These are phyloP conservation scores for Alternaria burnsii DNA, from an alignment of 2,329 filamentous ascomycete species.

Conservation along the genomic window DNA sequence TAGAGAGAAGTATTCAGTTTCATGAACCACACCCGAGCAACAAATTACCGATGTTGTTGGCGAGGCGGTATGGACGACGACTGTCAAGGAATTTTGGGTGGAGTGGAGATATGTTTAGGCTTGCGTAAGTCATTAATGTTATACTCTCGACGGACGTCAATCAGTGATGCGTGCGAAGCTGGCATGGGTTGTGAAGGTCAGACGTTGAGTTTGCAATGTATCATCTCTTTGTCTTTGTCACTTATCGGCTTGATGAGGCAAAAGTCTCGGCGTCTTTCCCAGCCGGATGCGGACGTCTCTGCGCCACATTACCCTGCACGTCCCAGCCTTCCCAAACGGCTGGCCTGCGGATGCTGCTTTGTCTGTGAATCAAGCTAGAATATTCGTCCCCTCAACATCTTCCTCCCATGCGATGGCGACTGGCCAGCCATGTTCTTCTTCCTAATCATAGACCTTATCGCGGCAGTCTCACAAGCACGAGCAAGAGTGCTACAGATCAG, in stretches of 20 bases:
- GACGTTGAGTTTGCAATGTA: not conserved
- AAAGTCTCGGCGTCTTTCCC: not conserved
- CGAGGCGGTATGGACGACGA: constrained; percentile 60
- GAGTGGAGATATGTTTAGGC: constrained; percentile 28
- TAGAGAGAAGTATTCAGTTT: constrained; percentile 50
- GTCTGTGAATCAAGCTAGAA: not conserved
- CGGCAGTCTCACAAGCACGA: not conserved
- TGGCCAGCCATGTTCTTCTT: not conserved
- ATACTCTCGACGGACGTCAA: not conserved
- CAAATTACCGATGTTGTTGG: constrained; percentile 60
- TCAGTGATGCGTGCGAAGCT: not conserved
- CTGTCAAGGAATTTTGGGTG: constrained; percentile 63
- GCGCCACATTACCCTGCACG: not conserved
- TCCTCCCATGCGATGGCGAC: not conserved
- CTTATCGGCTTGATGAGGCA: not conserved
- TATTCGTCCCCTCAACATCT: not conserved
- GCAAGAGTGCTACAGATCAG: not conserved
- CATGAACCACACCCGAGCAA: constrained; percentile 66
- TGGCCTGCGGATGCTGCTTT: not conserved
- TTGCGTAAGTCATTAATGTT: not conserved
- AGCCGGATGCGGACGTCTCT: not conserved
- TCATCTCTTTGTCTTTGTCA: not conserved
- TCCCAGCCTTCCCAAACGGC: not conserved
- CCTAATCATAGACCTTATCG: not conserved
- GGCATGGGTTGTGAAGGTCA: accelerated